phyloP scores from a whole-genome alignment of 306 rosid genomes.

The Sechiopsis laciniata region DNA sequence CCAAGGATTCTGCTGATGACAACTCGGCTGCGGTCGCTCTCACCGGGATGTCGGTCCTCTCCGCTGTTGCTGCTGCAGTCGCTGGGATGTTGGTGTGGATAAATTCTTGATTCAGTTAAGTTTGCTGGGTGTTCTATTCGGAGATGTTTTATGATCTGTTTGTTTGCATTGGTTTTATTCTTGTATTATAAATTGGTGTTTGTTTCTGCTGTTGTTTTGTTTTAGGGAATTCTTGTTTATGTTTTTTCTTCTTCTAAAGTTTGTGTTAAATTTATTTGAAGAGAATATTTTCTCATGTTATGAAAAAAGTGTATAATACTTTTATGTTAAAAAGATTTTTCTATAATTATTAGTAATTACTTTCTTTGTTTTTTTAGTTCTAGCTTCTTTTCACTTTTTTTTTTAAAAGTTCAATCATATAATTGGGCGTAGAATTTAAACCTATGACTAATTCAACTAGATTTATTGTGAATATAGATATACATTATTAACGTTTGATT shows the following conservation, averaged over 20 bases:
- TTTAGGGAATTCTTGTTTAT: neutral
- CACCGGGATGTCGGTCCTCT: neutral
- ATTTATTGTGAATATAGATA: no score
- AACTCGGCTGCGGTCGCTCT: slow-evolving; percentile 32
- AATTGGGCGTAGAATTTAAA: no score
- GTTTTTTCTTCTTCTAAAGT: neutral
- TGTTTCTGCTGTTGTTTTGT: neutral
- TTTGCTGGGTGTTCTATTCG: neutral
- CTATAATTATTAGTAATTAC: neutral
- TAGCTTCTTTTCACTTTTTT: no score
- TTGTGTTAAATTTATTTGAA: slow-evolving; percentile 15
- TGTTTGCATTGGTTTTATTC: neutral
- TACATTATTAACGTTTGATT: no score
- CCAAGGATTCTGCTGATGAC: neutral
- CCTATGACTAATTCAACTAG: no score
- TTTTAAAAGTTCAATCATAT: no score
- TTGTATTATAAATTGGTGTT: slow-evolving; percentile 5
- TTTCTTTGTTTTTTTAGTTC: neutral
- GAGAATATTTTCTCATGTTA: neutral
- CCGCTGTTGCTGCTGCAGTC: neutral
- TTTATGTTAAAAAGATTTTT: slow-evolving; percentile 1
- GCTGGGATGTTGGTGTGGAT: slow-evolving; percentile 15
- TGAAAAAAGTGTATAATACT: slow-evolving; percentile 5
- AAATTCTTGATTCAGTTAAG: neutral
- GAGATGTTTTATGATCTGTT: neutral